Percentiles rank a stretch among this genome's conserved stretches.
phyloP scores from a whole-genome alignment of 768 basidiomycete genomes.

The Russula sp. region DNA sequence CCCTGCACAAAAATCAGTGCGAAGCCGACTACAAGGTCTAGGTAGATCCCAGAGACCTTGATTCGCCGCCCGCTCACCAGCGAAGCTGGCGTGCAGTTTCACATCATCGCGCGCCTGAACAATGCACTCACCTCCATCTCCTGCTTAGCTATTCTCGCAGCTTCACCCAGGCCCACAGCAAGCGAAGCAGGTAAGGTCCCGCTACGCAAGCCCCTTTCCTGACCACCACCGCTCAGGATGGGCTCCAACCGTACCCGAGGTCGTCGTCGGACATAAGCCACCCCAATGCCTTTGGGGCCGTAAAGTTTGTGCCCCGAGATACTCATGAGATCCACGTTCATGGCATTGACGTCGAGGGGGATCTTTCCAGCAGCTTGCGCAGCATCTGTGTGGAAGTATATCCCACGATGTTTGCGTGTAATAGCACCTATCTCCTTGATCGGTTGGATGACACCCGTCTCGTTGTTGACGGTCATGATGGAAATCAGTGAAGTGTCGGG shows the following conservation, averaged over 20 bases:
- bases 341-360: constrained; percentile 86
- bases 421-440: constrained; percentile 91
- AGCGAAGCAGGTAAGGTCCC: constrained; percentile 91
- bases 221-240: constrained; percentile 92
- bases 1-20: constrained; percentile 83
- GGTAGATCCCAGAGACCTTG: constrained; percentile 49
- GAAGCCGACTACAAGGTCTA: constrained; percentile 47
- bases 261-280: constrained; percentile 87
- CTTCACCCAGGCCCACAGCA: constrained; percentile 91
- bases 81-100: constrained; percentile 33
- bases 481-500: constrained; percentile 94
- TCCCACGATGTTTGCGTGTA: constrained; percentile 79
- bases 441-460: constrained; percentile 98
- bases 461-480: constrained; percentile 99
- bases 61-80: constrained; percentile 35
- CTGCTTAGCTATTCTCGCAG: constrained; percentile 82
- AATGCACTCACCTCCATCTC: constrained; percentile 84
- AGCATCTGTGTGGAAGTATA: constrained; percentile 96
- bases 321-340: constrained; percentile 94
- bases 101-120: constrained; percentile 36
- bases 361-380: constrained; percentile 95
- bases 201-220: constrained; percentile 91
- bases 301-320: constrained; percentile 98
- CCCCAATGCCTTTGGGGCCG: constrained; percentile 95
- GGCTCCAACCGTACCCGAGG: constrained; percentile 94